Evolutionary conservation across 495 filamentous ascomycete species (phyloP).

Genomic region (Parathielavia hyrcaniae): DNA sequence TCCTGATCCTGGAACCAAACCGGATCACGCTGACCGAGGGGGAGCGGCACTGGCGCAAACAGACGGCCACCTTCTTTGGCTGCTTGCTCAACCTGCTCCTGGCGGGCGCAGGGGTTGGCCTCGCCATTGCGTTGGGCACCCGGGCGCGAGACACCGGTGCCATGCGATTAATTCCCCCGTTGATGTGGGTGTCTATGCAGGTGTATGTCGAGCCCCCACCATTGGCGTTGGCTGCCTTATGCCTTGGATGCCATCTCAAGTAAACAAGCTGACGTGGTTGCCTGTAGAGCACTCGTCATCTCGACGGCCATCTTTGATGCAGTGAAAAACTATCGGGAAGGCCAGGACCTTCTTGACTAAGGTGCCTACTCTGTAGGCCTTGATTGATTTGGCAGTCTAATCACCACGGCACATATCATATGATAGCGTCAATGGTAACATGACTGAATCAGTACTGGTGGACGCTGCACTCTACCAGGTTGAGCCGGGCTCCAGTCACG

Average conservation of each 20-base stretch:
- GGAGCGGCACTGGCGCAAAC: constrained; percentile 31
- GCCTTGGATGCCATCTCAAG: neutral
- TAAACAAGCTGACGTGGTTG: neutral
- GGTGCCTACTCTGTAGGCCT: too few relatives aligned
- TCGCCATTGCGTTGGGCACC: constrained; percentile 21
- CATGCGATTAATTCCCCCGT: constrained; percentile 24
- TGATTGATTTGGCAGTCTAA: too few relatives aligned
- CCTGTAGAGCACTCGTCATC: constrained; percentile 21
- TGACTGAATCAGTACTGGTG: too few relatives aligned
- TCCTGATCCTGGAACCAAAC: constrained; percentile 23
- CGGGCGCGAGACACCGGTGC: constrained; percentile 11
- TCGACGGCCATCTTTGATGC: constrained; percentile 25
- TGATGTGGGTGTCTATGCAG: constrained; percentile 24
- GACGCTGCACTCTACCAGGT: too few relatives aligned
- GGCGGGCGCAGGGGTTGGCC: constrained; percentile 24
- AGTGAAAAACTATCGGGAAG: constrained; percentile 30
- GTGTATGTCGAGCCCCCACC: constrained; percentile 15
- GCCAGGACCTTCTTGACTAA: constrained; percentile 29
- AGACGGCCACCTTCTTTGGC: constrained; percentile 26
- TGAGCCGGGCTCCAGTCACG: too few relatives aligned
- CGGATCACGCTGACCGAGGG: constrained; percentile 27
- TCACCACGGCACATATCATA: too few relatives aligned
- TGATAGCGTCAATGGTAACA: too few relatives aligned
- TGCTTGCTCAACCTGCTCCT: constrained; percentile 29
- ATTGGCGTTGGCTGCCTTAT: too few relatives aligned